Percentiles rank a stretch among this genome's conserved stretches.
phyloP scores from a whole-genome alignment of 257 asterid genomes.

The Primulina tabacum region DNA sequence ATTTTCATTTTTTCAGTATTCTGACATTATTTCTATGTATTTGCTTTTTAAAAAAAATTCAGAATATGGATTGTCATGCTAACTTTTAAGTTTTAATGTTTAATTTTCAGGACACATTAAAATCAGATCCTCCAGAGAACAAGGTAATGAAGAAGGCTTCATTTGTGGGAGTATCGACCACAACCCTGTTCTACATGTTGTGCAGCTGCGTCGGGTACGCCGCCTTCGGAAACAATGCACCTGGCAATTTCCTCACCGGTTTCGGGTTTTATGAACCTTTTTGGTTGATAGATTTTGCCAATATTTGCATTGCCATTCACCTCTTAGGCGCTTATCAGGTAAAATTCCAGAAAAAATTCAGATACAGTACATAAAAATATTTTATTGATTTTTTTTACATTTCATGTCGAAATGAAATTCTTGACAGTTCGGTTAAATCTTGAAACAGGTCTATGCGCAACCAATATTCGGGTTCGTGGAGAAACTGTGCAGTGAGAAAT shows the following conservation, averaged over 20 bases:
- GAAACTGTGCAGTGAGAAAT: slow-evolving; percentile 24
- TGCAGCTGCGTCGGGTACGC: slow-evolving; percentile 54
- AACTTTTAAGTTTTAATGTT: too few relatives aligned
- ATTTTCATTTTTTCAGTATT: too few relatives aligned
- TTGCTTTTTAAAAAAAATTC: neutral
- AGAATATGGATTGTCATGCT: neutral
- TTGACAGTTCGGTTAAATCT: slow-evolving; percentile 10
- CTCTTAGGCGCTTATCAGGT: slow-evolving; percentile 68
- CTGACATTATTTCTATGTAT: too few relatives aligned
- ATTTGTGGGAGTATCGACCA: slow-evolving; percentile 36
- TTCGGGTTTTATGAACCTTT: slow-evolving; percentile 65
- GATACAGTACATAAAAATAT: neutral
- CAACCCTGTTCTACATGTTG: slow-evolving; percentile 48
- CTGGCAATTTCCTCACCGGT: slow-evolving; percentile 62
- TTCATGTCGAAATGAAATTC: slow-evolving; percentile 18
- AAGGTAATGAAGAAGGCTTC: slow-evolving; percentile 57
- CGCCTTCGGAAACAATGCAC: slow-evolving; percentile 58
- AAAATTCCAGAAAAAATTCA: neutral
- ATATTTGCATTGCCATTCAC: slow-evolving; percentile 55
- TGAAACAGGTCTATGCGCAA: slow-evolving; percentile 47
- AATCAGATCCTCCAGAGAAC: slow-evolving; percentile 47
- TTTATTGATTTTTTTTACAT: too few relatives aligned
- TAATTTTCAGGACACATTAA: slow-evolving; percentile 46
- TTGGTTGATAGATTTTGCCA: slow-evolving; percentile 60
- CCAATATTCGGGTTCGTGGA: slow-evolving; percentile 57